A percentile compares a stretch with the other conserved stretches of the same genome.
phyloP scores from a whole-genome alignment of 169 alveolate genomes.

The Eimeria necatrix region DNA sequence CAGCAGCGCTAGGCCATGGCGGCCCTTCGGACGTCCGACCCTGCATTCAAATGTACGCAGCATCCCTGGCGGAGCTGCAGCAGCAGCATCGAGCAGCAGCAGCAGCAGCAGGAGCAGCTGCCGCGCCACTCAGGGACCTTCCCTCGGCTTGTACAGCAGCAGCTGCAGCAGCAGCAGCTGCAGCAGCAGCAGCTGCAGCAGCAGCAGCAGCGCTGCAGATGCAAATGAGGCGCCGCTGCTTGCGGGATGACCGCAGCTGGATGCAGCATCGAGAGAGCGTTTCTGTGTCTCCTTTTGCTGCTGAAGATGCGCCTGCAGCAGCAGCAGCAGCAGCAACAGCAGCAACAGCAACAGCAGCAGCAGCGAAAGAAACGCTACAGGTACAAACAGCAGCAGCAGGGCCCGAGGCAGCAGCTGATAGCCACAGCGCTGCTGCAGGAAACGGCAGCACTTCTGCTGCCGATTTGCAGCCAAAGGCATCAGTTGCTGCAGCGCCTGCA shows the following conservation, averaged over 20 bases:
- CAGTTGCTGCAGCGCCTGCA: not conserved
- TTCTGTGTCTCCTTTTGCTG: not conserved
- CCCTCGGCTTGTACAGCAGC: not conserved
- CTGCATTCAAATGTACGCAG: not conserved
- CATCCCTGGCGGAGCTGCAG: not conserved
- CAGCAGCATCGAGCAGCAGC: not conserved
- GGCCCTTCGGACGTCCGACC: not conserved
- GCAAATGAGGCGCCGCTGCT: not conserved
- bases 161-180: not conserved
- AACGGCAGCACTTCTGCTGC: no score
- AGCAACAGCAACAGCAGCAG: not conserved
- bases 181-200: not conserved
- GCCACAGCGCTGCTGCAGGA: no score
- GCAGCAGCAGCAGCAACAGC: not conserved
- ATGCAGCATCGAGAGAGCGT: not conserved
- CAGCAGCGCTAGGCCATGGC: constrained; percentile 1
- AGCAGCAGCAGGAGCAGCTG: not conserved
- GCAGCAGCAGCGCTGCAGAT: not conserved
- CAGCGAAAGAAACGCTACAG: not conserved
- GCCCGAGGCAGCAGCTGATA: no score
- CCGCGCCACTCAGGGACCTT: not conserved
- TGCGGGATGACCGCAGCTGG: not conserved
- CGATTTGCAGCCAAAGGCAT: no score
- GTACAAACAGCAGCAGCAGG: not conserved
- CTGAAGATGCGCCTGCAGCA: no score